These are phyloP conservation scores for Fraxinus nigra DNA, from an alignment of 305 asterid genomes.

Conservation along the genomic window DNA sequence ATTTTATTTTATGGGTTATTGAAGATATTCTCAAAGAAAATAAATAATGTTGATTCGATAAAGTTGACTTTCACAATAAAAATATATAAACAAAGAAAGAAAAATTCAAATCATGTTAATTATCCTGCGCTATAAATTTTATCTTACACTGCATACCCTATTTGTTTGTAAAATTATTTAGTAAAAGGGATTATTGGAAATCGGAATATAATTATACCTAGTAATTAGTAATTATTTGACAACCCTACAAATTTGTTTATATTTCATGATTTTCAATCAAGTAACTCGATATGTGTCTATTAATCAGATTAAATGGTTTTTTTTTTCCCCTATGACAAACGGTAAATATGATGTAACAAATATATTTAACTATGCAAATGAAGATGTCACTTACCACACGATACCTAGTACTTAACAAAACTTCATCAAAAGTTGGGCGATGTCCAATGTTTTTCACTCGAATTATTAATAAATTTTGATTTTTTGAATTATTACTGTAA, in stretches of 20 bases:
- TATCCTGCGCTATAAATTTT: neutral
- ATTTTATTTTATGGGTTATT: neutral
- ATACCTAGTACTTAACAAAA: too few species aligned
- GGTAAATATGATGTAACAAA: too few species aligned
- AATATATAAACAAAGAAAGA: too few species aligned
- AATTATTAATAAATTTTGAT: too few species aligned
- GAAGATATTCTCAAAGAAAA: neutral
- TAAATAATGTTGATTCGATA: neutral
- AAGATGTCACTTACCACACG: too few species aligned
- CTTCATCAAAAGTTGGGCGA: too few species aligned
- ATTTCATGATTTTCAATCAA: too few species aligned
- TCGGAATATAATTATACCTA: slow-evolving; percentile 35
- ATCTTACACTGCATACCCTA: neutral
- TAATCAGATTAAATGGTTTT: too few species aligned
- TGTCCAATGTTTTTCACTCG: too few species aligned
- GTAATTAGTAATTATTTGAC: slow-evolving; percentile 13
- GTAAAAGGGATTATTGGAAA: neutral
- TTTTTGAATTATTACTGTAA: neutral
- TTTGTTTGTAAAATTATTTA: neutral
- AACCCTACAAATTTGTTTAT: neutral
- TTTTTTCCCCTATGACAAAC: too few species aligned
- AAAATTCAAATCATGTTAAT: neutral
- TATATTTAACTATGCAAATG: too few species aligned
- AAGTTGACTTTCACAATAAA: neutral
- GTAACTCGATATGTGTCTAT: too few species aligned